Evolutionary conservation across 2,329 filamentous ascomycete species (phyloP), one percentile per base, ranked within the genome.

Genomic region (Colletotrichum orbiculare): DNA sequence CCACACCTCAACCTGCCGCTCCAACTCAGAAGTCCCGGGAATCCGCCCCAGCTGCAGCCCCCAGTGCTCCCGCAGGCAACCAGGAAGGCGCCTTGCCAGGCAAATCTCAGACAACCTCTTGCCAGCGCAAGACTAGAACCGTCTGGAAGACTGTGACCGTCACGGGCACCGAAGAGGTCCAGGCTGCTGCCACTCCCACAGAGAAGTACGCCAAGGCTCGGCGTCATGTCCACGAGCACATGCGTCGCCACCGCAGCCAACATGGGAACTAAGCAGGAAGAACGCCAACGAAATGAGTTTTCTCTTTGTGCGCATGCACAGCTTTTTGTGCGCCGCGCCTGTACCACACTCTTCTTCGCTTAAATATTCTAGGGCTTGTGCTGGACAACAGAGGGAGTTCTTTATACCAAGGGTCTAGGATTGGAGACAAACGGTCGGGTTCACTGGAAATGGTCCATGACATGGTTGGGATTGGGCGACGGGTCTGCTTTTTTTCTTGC

Each of bases 141-240:
- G 76, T 83, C 56, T 82, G 75, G 71, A 76, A 82, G 69, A 82
- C 82, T 2, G 77, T 83, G 11, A 83, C 82, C 9, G 77, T 84
- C 35, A 74, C 70, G 10, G 82, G 82, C 33, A 84, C 82, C 15
- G 82, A 85, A 69, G 81, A 81, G 34, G 79, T 78, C 25, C 34
- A 42, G 9, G 9, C 62, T n/a, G 43, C 61, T 3, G 47, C 62
- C 17, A 38, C 62, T 33, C 50, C 49, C 12, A 54, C 35, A 25
- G 49, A 60, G 15, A 53, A 57, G 46, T 53, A 69, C 25, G 69
- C 69, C 67, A 75, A 75, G 68, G 63, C 67, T 8, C 76, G 77
- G 61, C 77, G 79, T 61, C 77, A 80, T 68, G 66, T 71, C 15
- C 78, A 78, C 67, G 73, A 77, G 63, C 79, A 82, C 68, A 63